Percentiles rank a stretch among this genome's conserved stretches.
phyloP scores from a whole-genome alignment of 2,329 filamentous ascomycete species.

The Fusarium xyrophilum region DNA sequence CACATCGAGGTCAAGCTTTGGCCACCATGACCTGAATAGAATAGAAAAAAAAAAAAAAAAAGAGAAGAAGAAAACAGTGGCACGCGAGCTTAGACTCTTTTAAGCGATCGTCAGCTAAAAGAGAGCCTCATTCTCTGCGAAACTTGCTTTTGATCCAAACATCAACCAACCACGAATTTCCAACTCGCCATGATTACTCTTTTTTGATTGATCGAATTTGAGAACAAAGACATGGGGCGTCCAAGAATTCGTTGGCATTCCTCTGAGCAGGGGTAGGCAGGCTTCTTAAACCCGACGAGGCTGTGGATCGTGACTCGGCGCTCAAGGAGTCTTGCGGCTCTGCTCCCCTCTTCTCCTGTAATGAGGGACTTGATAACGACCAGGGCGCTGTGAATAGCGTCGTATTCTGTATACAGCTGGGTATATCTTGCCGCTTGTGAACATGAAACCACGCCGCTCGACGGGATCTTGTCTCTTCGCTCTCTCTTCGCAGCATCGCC shows the following conservation, averaged over 20 bases:
- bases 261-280: not conserved
- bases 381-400: slow-evolving; percentile 11
- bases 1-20: not conserved
- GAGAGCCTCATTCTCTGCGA: slow-evolving; percentile 6
- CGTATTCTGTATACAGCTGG: not conserved
- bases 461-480: not conserved
- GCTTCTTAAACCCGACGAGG: not conserved
- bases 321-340: slow-evolving; percentile 17
- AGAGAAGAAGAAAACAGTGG: not conserved
- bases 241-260: not conserved
- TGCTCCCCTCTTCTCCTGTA: not conserved
- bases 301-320: not conserved
- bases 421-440: slow-evolving; percentile 2
- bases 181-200: not conserved
- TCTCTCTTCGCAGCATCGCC: slow-evolving; percentile 43
- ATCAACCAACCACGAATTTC: not conserved
- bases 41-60: not conserved
- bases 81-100: not conserved
- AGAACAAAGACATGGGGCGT: slow-evolving; percentile 3
- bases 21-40: not conserved
- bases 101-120: not conserved
- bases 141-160: not conserved
- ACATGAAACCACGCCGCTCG: slow-evolving; percentile 6
- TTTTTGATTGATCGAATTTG: not conserved
- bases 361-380: slow-evolving; percentile 6